Percentiles rank a stretch among this genome's conserved stretches.
These are phyloP conservation scores for Pelagomonas calceolata DNA, from an alignment of 108 stramenopile genomes.

Conservation along the genomic window DNA sequence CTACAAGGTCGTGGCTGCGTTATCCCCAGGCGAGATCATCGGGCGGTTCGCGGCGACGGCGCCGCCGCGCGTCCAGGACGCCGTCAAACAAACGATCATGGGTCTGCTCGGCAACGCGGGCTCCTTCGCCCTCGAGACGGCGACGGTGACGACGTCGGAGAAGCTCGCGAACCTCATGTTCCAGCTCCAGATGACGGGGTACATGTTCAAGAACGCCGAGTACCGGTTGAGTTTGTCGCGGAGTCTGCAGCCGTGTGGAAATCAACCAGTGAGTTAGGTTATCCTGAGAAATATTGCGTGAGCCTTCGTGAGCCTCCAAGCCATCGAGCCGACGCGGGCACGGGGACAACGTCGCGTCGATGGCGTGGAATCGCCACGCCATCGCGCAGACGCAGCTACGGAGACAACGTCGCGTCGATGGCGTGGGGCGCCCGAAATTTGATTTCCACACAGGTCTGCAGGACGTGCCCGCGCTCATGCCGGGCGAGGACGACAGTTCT, in stretches of 20 bases:
- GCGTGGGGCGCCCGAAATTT: too few relatives aligned
- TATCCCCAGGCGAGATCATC: conserved; percentile 67
- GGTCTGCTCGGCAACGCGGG: conserved; percentile 76
- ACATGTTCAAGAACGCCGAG: conserved; percentile 95
- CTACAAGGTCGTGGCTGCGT: conserved; percentile 53
- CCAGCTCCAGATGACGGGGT: conserved; percentile 92
- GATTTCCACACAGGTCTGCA: too few relatives aligned
- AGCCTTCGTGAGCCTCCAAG: too few relatives aligned
- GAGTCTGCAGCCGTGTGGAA: too few relatives aligned
- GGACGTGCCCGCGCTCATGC: conserved; percentile 1
- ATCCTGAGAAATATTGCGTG: too few relatives aligned
- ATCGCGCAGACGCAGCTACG: too few relatives aligned
- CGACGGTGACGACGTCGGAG: conserved; percentile 72
- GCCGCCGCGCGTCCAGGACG: conserved; percentile 71
- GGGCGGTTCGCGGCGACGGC: conserved; percentile 61
- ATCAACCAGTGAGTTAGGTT: too few relatives aligned
- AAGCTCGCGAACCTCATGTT: conserved; percentile 84
- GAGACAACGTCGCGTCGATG: too few relatives aligned
- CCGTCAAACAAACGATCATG: conserved; percentile 70
- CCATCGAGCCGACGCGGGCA: too few relatives aligned
- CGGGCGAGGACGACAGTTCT: not conserved
- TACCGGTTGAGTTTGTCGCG: conserved; percentile 64
- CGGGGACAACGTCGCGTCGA: too few relatives aligned
- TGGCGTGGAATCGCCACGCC: too few relatives aligned
- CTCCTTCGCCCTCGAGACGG: conserved; percentile 78